These are phyloP conservation scores for Funneliformis caledonium DNA, from an alignment of 371 early-diverging fungal genomes.

Conservation along the genomic window DNA sequence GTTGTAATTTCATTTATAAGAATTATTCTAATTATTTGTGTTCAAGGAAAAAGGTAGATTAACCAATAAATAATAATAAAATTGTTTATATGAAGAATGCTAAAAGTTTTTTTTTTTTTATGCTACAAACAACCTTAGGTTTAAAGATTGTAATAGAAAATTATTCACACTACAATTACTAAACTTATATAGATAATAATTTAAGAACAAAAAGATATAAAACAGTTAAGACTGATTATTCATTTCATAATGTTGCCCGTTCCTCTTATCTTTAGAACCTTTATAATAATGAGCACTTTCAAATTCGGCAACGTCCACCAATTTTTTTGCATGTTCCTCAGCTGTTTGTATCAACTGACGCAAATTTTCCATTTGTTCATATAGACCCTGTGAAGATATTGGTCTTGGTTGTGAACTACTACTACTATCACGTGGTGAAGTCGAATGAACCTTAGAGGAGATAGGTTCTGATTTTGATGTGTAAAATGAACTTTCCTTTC, in stretches of 20 bases:
- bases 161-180: too few species aligned
- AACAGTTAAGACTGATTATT: too few species aligned
- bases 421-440: neutral
- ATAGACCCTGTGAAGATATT: neutral
- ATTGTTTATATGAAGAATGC: too few species aligned
- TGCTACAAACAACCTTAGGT: too few species aligned
- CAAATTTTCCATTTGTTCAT: constrained; percentile 33
- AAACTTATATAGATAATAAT: too few species aligned
- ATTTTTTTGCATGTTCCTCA: constrained; percentile 23
- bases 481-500: neutral
- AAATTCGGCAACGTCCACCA: constrained; percentile 24
- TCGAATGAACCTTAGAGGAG: neutral
- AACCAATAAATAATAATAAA: too few species aligned
- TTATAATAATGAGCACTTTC: constrained; percentile 2
- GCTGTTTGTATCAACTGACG: constrained; percentile 21
- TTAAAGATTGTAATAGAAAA: too few species aligned
- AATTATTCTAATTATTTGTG: too few species aligned
- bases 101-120: too few species aligned
- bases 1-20: too few species aligned
- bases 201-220: too few species aligned
- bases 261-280: neutral
- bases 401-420: neutral
- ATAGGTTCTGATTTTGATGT: neutral
- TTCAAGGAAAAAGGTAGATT: too few species aligned
- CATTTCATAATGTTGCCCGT: neutral